Conservation (phyloP, 2,329 filamentous ascomycete genomes). For the Xylogone sp. region DNA sequence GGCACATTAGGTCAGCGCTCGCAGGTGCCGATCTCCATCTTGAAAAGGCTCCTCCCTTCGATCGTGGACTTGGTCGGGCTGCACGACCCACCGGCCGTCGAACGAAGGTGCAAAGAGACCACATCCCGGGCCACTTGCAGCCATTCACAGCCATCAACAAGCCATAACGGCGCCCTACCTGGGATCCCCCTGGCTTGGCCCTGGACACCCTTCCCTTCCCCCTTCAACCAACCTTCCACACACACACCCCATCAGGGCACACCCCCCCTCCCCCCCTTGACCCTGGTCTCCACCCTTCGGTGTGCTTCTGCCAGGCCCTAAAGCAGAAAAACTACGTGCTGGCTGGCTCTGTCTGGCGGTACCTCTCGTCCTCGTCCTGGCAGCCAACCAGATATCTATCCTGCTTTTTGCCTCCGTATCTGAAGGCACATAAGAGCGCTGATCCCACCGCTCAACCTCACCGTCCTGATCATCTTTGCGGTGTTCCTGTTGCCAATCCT, state of each 20-base stretch:
- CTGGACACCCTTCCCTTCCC: too few relatives aligned
- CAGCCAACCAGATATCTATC: conserved; percentile 17
- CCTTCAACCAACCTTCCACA: not conserved
- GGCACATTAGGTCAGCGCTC: not conserved
- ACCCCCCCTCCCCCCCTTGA: not conserved
- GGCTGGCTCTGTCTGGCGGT: not conserved
- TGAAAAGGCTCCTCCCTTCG: not conserved
- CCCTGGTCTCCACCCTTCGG: not conserved
- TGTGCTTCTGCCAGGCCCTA: too few relatives aligned
- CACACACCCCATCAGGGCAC: too few relatives aligned
- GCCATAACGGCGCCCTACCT: not conserved
- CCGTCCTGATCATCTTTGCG: not conserved
- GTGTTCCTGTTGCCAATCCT: not conserved
- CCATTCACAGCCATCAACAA: not conserved
- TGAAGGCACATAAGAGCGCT: conserved; percentile 29
- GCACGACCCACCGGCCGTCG: too few relatives aligned
- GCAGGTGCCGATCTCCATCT: not conserved
- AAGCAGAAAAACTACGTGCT: not conserved
- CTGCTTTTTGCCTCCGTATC: conserved; percentile 13
- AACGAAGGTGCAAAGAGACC: too few relatives aligned
- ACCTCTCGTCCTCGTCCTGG: not conserved
- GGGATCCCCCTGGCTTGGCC: not conserved
- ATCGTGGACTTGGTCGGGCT: not conserved
- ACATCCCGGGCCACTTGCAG: not conserved
- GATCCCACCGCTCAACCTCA: conserved; percentile 21